These are phyloP conservation scores for Neonectria ditissima DNA, from an alignment of 2,329 filamentous ascomycete species.

Conservation along the genomic window DNA sequence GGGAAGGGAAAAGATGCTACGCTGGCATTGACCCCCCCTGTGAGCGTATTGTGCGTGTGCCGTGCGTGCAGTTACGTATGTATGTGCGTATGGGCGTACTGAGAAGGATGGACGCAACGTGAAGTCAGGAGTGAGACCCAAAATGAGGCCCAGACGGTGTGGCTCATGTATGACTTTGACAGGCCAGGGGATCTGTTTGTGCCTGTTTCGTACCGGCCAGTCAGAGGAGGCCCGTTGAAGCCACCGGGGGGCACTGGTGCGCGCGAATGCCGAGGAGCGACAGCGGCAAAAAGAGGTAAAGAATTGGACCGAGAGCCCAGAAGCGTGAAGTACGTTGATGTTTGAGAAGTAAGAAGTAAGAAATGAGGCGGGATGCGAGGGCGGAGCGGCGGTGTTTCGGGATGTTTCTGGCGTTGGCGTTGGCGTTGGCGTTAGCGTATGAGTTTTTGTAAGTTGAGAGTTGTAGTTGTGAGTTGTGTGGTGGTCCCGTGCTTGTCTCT, in stretches of 20 bases:
- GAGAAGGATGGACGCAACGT: background rate
- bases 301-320: background rate
- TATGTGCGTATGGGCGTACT: background rate
- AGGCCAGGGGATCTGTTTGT: background rate
- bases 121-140: background rate
- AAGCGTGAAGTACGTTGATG: no score
- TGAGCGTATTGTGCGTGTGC: background rate
- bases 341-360: background rate
- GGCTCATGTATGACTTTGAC: slow-evolving; percentile 4
- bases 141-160: background rate
- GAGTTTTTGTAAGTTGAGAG: background rate
- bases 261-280: background rate
- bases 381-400: background rate
- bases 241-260: no score
- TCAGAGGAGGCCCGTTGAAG: background rate
- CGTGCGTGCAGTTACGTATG: background rate
- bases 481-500: background rate
- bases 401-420: background rate
- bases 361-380: background rate
- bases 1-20: background rate
- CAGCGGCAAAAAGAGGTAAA: background rate
- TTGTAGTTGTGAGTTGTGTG: background rate
- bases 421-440: background rate
- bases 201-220: background rate
- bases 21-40: background rate